Evolutionary conservation across 768 basidiomycete genomes (phyloP).

Genomic region (Psilocybe cyanescens): DNA sequence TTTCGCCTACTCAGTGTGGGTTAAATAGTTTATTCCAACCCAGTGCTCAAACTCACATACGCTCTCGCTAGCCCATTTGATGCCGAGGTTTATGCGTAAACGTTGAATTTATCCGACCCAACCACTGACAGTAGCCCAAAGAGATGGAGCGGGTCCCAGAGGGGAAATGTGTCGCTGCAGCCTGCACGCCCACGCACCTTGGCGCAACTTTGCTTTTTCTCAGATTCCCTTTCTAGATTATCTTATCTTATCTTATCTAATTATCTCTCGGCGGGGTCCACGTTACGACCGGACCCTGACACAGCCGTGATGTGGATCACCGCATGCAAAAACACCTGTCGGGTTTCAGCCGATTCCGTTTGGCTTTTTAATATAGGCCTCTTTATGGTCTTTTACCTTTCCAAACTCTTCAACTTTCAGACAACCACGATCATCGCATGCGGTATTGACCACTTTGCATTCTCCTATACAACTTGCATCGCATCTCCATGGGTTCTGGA

Average conservation of each 20-base stretch:
- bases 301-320: conserved; percentile 14
- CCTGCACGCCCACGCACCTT: not conserved
- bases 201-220: not conserved
- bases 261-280: not conserved
- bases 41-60: no score
- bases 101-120: no score
- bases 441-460: not conserved
- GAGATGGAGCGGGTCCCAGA: no score
- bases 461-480: not conserved
- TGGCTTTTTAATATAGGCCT: not conserved
- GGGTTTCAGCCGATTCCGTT: conserved; percentile 8
- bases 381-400: not conserved
- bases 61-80: no score
- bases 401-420: not conserved
- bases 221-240: not conserved
- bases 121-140: no score
- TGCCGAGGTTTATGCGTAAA: no score
- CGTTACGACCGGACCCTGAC: conserved; percentile 4
- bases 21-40: no score
- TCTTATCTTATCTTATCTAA: not conserved
- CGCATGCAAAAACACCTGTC: conserved; percentile 10
- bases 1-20: no score
- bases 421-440: conserved; percentile 9
- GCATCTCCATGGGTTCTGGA: conserved; percentile 22
- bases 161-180: no score